Conservation (phyloP, 2,329 filamentous ascomycete species). For the Venturia oleaginea region DNA sequence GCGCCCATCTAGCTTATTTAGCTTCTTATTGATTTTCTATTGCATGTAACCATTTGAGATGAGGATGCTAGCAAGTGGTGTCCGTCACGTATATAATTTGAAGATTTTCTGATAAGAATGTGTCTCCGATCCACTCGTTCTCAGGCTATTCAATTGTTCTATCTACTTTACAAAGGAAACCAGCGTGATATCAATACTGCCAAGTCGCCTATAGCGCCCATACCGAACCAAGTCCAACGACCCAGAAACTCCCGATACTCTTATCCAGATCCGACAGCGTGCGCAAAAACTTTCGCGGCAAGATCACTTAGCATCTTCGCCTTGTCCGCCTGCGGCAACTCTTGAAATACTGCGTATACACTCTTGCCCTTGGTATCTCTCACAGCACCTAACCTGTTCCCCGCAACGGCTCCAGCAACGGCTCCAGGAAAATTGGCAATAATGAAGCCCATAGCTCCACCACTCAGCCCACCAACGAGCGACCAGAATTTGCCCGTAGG, state of each 20-base stretch:
- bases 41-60: not conserved
- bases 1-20: not conserved
- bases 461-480: conserved; percentile 74
- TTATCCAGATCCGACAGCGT: conserved; percentile 44
- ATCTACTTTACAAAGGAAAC: not conserved
- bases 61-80: not conserved
- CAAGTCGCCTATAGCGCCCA: not conserved
- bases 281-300: conserved; percentile 77
- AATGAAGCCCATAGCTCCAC: conserved; percentile 88
- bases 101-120: not conserved
- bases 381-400: conserved; percentile 83
- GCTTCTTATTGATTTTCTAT: not conserved
- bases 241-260: not conserved
- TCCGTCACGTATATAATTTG: not conserved
- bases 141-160: not conserved
- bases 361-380: conserved; percentile 89
- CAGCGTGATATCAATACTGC: not conserved
- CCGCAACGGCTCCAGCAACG: conserved; percentile 82
- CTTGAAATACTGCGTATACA: conserved; percentile 85
- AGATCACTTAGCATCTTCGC: conserved; percentile 73
- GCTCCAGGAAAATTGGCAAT: conserved; percentile 85
- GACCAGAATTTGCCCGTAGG: conserved; percentile 76
- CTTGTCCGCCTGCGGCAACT: conserved; percentile 75
- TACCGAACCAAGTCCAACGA: not conserved
- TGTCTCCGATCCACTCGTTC: not conserved